Base-by-base conservation (phyloP, 169 alveolate genomes). In the Pseudocohnilembus persalinus region DNA sequence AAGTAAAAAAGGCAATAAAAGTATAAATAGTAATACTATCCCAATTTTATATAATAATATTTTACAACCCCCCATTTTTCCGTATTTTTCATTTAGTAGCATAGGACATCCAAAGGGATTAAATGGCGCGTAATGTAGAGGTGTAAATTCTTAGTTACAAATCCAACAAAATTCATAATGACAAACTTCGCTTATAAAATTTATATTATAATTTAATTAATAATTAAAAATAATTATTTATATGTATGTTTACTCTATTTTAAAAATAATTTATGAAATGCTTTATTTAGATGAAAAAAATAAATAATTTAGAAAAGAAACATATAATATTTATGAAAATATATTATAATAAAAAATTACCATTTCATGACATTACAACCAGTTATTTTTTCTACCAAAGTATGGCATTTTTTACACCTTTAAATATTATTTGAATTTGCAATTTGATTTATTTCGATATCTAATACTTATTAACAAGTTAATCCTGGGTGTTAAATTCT, bases 91-190 rank as follows among this genome's bases (percentile, higher is more conserved):
- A 49, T 49, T 49, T 68, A 81, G 63, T 20, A 81, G 76, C 6
- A 77, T 77, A 31, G 85, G 85, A 72, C 85, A 81, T 64, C 85
- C 85, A 81, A 81, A 81, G 30, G 85, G 85, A 81, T 81, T 81
- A 73, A 81, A 81, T 31, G 73, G 68, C n/a, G 85, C 85, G 68
- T 30, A 81, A 72, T 81, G 85, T 28, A 81, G 28, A 1, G 85
- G 32, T 30, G 85, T 81, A 72, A 30, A 81, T 65, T 81, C 77
- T 0, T 73, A 65, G 0, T 78, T 78, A 27, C 85, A 81, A 26
- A 81, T 81, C 85, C 85, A 81, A 31, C 85, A 81, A 49, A 49
- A 49, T 49, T 49, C 68, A 49, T 49, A 49, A 49, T 49, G 20
- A 20, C 68, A 49, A 11, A 49, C 68, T 49, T 77, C 77, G 11